Percentiles rank a stretch among this genome's conserved stretches.
Conservation (phyloP, 2,329 filamentous ascomycete genomes). For the Penicillium occitanis region DNA sequence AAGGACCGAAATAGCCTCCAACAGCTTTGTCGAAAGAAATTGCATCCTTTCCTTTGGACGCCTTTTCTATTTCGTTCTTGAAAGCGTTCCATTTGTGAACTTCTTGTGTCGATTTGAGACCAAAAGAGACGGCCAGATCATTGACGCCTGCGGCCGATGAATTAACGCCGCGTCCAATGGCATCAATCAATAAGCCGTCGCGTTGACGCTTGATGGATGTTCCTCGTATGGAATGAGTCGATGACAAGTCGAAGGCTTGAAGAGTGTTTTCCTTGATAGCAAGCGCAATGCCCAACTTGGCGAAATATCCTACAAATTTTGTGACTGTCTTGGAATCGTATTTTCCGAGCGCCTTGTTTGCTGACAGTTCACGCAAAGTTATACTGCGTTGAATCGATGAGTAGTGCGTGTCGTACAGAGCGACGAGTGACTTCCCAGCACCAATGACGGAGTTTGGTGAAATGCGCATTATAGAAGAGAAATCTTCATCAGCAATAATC, state of each 20-base stretch:
- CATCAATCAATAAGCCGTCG: constrained; percentile 44
- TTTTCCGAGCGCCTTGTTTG: constrained; percentile 26
- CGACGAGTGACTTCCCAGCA: constrained; percentile 43
- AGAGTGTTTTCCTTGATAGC: constrained; percentile 43
- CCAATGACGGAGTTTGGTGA: constrained; percentile 45
- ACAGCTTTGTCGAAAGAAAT: constrained; percentile 39
- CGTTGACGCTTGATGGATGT: constrained; percentile 40
- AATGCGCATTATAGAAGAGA: constrained; percentile 45
- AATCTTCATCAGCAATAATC: constrained; percentile 37
- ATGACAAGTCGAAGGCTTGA: constrained; percentile 46
- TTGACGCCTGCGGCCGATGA: constrained; percentile 32
- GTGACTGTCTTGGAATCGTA: constrained; percentile 29
- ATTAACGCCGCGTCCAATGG: constrained; percentile 44
- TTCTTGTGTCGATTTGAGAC: constrained; percentile 34
- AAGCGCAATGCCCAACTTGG: constrained; percentile 45
- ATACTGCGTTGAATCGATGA: constrained; percentile 47
- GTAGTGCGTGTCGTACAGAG: constrained; percentile 49
- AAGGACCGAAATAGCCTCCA: constrained; percentile 30
- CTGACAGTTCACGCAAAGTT: constrained; percentile 33
- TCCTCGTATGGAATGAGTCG: constrained; percentile 31
- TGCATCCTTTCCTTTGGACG: constrained; percentile 30
- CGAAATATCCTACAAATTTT: constrained; percentile 45
- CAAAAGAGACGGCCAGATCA: constrained; percentile 31
- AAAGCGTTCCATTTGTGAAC: constrained; percentile 37
- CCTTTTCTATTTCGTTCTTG: constrained; percentile 32